A percentile compares a stretch with the other conserved stretches of the same genome.
Conservation (phyloP, 306 rosid species). For the Lathyrus oleraceus region DNA sequence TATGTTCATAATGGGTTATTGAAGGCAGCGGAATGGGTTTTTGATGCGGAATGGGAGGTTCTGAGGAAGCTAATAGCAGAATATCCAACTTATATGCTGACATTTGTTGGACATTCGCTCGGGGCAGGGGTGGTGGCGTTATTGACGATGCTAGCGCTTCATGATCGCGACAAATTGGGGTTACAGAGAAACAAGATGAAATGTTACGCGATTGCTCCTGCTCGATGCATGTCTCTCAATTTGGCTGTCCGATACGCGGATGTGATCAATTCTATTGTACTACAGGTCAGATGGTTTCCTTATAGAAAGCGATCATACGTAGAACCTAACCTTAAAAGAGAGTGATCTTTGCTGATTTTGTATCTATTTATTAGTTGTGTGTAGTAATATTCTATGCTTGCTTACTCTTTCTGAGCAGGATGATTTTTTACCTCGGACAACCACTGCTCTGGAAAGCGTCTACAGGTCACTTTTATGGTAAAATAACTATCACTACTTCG, state of each 20-base stretch:
- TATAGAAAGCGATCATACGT: neutral
- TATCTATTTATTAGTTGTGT: conserved; percentile 32
- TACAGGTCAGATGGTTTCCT: conserved; percentile 60
- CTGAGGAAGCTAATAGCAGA: conserved; percentile 59
- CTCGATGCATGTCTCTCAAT: conserved; percentile 88
- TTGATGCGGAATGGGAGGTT: conserved; percentile 66
- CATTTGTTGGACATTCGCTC: conserved; percentile 80
- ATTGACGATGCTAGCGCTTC: conserved; percentile 66
- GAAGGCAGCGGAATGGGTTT: conserved; percentile 80
- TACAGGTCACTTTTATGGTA: conserved; percentile 90
- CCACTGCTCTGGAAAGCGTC: conserved; percentile 64
- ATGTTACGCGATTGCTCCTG: conserved; percentile 84
- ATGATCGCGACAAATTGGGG: conserved; percentile 64
- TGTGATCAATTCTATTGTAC: conserved; percentile 78
- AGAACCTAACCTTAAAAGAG: conserved; percentile 1
- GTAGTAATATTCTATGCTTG: conserved; percentile 28
- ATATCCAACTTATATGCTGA: conserved; percentile 66
- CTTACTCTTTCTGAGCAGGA: conserved; percentile 55
- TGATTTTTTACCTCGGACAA: conserved; percentile 91
- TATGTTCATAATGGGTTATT: conserved; percentile 91
- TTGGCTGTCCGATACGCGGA: conserved; percentile 97
- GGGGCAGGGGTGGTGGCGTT: conserved; percentile 94
- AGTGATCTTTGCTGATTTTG: neutral
- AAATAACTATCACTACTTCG: conserved; percentile 30
- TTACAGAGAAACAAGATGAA: conserved; percentile 71